A percentile compares a stretch with the other conserved stretches of the same genome.
Conservation (phyloP, 1,139 yeast genomes). For the Kurtzmaniella quercitrusa region DNA sequence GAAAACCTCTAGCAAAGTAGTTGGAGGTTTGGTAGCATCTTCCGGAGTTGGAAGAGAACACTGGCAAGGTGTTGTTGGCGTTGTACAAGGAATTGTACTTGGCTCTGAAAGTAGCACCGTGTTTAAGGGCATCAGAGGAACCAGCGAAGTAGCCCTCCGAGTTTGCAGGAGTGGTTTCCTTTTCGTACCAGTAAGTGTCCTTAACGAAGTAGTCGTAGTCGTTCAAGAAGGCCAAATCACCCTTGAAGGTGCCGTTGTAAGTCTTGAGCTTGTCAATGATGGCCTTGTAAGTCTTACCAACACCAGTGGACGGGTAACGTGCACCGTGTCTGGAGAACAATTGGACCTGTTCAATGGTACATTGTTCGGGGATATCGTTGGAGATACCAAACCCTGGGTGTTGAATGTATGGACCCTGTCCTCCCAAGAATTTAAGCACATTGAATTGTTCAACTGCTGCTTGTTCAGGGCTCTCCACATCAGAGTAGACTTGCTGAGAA, state of each 20-base stretch:
- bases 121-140: constrained; percentile 27
- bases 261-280: constrained; percentile 17
- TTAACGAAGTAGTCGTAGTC: constrained; percentile 30
- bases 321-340: constrained; percentile 71
- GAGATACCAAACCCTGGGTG: constrained; percentile 44
- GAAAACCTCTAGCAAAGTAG: constrained; percentile 30
- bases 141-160: constrained; percentile 22
- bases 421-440: constrained; percentile 41
- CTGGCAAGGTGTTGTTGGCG: constrained; percentile 20
- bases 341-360: constrained; percentile 62
- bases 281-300: constrained; percentile 19
- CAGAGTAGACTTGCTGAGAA: constrained; percentile 21
- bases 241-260: constrained; percentile 24
- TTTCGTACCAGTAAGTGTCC: constrained; percentile 21
- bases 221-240: constrained; percentile 28
- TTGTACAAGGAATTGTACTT: constrained; percentile 27
- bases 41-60: constrained; percentile 30
- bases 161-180: constrained; percentile 23
- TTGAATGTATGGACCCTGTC: constrained; percentile 45
- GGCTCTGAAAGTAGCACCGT: constrained; percentile 31
- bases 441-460: constrained; percentile 37
- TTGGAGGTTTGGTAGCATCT: constrained; percentile 27
- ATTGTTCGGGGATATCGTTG: constrained; percentile 44
- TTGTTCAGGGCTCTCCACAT: constrained; percentile 34
- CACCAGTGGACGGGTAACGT: constrained; percentile 48